A percentile compares a stretch with the other conserved stretches of the same genome.
Evolutionary conservation across 164 flowering plant species (phyloP).

Genomic region (Kingdonia uniflora): DNA sequence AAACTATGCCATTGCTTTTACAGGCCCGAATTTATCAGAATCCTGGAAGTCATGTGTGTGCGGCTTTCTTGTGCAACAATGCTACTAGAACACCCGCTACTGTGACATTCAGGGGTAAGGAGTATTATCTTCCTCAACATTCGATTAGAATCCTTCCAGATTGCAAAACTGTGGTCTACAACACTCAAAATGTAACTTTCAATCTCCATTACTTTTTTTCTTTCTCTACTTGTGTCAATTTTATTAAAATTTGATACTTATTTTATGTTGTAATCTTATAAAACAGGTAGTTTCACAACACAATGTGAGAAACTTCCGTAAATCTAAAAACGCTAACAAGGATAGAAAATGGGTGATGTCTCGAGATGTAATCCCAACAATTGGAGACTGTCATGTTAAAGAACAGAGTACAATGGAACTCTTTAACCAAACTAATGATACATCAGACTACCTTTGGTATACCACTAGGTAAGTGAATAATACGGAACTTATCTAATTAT

Average conservation of each 20-base stretch:
- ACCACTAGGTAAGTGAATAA: constrained; percentile 46
- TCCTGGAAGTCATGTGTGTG: background rate
- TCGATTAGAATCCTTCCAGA: background rate
- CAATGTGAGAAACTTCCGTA: background rate
- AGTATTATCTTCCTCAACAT: background rate
- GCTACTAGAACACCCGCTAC: background rate
- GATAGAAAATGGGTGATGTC: background rate
- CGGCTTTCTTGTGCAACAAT: background rate
- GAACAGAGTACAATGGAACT: constrained; percentile 32
- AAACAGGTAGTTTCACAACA: constrained; percentile 5
- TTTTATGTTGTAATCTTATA: no score
- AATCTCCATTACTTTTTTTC: no score
- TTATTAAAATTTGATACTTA: no score
- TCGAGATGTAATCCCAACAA: background rate
- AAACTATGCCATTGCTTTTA: background rate
- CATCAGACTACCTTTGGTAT: constrained; percentile 80
- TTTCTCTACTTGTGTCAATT: no score
- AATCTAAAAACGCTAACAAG: background rate
- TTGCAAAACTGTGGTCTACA: background rate
- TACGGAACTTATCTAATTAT: background rate
- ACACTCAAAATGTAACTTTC: background rate
- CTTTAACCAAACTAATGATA: constrained; percentile 45
- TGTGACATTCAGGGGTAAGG: background rate
- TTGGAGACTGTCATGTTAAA: constrained; percentile 8
- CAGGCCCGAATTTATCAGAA: background rate